These are phyloP conservation scores for Urostyla sp. DNA, from an alignment of 73 alveolate species.

Conservation along the genomic window DNA sequence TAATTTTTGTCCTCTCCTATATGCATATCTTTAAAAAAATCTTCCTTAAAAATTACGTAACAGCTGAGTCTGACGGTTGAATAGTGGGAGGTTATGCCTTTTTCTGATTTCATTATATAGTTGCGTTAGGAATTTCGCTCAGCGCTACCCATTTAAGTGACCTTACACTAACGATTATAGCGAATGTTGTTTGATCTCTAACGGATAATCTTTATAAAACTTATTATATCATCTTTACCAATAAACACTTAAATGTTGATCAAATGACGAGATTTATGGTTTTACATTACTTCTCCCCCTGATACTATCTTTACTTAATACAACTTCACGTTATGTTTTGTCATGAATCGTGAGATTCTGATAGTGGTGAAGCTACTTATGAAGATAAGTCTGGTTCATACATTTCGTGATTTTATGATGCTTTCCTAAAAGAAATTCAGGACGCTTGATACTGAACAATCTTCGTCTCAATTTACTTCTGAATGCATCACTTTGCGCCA, in stretches of 20 bases:
- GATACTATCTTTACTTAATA: conserved; percentile 39
- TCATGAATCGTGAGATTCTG: conserved; percentile 65
- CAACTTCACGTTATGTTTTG: conserved; percentile 55
- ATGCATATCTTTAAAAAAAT: conserved; percentile 47
- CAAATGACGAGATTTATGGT: conserved; percentile 45
- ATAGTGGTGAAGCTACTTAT: conserved; percentile 55
- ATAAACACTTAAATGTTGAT: conserved; percentile 52
- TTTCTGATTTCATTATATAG: conserved; percentile 57
- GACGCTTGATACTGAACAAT: conserved; percentile 58
- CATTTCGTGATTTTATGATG: conserved; percentile 60
- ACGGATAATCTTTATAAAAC: conserved; percentile 52
- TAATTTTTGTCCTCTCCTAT: conserved; percentile 42
- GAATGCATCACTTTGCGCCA: conserved; percentile 30
- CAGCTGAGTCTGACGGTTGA: conserved; percentile 62
- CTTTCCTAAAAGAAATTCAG: conserved; percentile 60
- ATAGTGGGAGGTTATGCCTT: conserved; percentile 60
- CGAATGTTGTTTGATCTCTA: conserved; percentile 46
- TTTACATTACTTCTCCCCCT: conserved; percentile 52
- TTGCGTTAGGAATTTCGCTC: conserved; percentile 58
- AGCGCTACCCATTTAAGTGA: conserved; percentile 61
- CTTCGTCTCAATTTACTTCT: conserved; percentile 36
- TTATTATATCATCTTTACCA: conserved; percentile 47
- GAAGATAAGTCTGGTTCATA: conserved; percentile 63
- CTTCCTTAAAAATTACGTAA: conserved; percentile 40
- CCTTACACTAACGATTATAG: conserved; percentile 53